Base-by-base conservation (phyloP, 2,329 filamentous ascomycete genomes). In the Oidium heveae region DNA sequence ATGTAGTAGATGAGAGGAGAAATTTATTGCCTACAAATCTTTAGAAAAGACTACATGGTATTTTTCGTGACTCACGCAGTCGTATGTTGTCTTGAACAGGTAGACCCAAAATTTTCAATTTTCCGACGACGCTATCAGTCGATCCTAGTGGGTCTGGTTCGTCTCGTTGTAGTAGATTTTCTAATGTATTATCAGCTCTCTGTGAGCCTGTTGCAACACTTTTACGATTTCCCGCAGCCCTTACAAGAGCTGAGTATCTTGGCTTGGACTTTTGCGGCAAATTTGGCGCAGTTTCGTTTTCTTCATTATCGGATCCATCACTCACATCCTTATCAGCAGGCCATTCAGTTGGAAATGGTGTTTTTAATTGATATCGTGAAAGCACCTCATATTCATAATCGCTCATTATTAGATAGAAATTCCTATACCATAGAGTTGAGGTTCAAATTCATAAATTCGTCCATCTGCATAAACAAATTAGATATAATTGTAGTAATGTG, bases 111-210 rank as follows among this genome's bases (percentile, higher is more conserved):
- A 82, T 76, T 64, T 82, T 81, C 62, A 98, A 69, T 39, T 86
- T 78, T 61, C 81, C 75, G 54, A 95, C 80, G 8, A 98, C 88
- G 64, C 86, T 95, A 55, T 89, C 83, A 1, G 82, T 80, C 54
- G 79, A 80, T n/a, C 91, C 91, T 54, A 98, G 68, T 4, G 91
- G 87, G 68, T 98, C 91, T 1, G 86, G 77, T 67, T 98, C 93
- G 65, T 98, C 91, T 65, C 84, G 84, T 64, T 91, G 85, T 33
- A 94, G 84, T 57, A 89, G 69, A 61, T 80, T 91, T 59, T 84
- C 82, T 49, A 82, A 72, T 33, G 81, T 82, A 63, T 79, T 76
- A 52, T 75, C 76, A 2, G 76, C 77, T 63, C 75, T 79, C 65
- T 86, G 78, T 5, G 81, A 77, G 1, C 82, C 82, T 0, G 78